Evolutionary conservation across 176 grass and related monocot species (phyloP).

Genomic region (Oryza glumipatula): DNA sequence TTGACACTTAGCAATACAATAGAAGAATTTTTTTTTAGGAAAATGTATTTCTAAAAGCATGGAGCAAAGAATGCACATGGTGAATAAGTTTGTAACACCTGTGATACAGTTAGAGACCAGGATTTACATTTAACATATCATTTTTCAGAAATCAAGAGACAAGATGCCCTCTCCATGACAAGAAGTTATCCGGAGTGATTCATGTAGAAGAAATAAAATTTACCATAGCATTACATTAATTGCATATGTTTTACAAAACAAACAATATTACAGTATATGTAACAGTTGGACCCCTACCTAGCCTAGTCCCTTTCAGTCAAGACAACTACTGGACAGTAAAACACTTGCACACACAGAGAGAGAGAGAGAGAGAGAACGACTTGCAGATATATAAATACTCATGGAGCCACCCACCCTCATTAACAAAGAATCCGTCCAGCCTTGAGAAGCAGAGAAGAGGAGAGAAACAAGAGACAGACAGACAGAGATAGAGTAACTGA

Average conservation of each 20-base stretch:
- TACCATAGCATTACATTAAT: not conserved
- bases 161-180: no score
- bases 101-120: not conserved
- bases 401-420: constrained; percentile 34
- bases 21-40: no score
- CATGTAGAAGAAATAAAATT: not conserved
- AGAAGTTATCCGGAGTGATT: not conserved
- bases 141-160: not conserved
- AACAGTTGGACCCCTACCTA: not conserved
- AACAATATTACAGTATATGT: not conserved
- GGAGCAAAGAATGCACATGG: no score
- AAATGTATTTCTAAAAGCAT: no score
- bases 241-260: not conserved
- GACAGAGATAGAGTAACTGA: not conserved
- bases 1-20: no score
- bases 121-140: not conserved
- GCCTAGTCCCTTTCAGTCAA: not conserved
- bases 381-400: constrained; percentile 37
- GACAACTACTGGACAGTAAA: not conserved
- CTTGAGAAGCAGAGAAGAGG: constrained; percentile 31
- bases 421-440: constrained; percentile 37
- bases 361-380: constrained; percentile 3
- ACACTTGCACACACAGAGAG: not conserved
- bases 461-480: constrained; percentile 9
- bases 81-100: no score